phyloP scores from a whole-genome alignment of 345 rosid genomes.

The Combretum micranthum region DNA sequence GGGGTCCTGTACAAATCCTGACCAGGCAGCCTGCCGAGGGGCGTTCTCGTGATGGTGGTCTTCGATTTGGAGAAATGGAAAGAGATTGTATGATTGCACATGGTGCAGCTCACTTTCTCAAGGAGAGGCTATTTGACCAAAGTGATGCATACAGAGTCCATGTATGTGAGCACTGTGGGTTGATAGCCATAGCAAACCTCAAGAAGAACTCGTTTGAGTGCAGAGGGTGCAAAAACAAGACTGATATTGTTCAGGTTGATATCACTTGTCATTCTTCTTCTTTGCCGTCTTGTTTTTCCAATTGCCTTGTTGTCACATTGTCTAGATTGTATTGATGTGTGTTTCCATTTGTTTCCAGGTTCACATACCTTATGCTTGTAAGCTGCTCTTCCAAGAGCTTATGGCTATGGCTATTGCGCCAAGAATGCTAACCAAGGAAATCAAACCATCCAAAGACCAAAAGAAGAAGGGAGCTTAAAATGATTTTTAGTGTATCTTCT shows the following conservation, averaged over 20 bases:
- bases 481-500: background rate
- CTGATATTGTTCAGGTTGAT: constrained; percentile 79
- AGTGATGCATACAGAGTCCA: constrained; percentile 97
- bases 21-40: constrained; percentile 99
- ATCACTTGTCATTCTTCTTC: background rate
- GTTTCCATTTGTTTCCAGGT: constrained; percentile 37
- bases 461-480: constrained; percentile 55
- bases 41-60: constrained; percentile 96
- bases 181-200: constrained; percentile 89
- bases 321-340: background rate
- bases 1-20: constrained; percentile 94
- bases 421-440: constrained; percentile 76
- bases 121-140: constrained; percentile 93
- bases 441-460: constrained; percentile 36
- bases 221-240: constrained; percentile 96
- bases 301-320: background rate
- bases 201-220: constrained; percentile 90
- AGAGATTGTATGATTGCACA: constrained; percentile 98
- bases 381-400: constrained; percentile 92
- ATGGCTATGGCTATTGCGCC: constrained; percentile 99
- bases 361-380: constrained; percentile 89
- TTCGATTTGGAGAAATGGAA: constrained; percentile 97
- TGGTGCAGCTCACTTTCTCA: constrained; percentile 90
- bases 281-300: background rate
- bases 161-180: constrained; percentile 84